Evolutionary conservation across 805 yeast species (phyloP).

Genomic region (Sugiyamaella qingdaonensis): DNA sequence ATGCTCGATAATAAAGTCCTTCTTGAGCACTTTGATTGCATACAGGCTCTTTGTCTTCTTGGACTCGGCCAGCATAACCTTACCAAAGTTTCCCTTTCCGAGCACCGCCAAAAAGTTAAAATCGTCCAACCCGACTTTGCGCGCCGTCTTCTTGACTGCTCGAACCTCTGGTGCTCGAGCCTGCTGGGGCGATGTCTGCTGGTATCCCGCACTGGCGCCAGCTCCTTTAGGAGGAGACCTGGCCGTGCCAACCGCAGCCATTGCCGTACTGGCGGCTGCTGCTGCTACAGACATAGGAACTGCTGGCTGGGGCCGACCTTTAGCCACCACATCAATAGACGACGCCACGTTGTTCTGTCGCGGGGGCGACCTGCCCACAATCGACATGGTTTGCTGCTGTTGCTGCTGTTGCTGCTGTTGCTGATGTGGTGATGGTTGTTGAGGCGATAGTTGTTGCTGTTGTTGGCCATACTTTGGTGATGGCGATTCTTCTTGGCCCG

Average conservation of each 20-base stretch:
- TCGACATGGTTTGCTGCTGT: constrained; percentile 3
- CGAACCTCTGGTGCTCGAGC: constrained; percentile 11
- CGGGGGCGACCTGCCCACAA: constrained; percentile 9
- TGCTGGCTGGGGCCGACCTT: not conserved
- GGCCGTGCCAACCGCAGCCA: not conserved
- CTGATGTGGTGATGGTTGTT: not conserved
- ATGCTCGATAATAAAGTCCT: constrained; percentile 90
- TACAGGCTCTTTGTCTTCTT: constrained; percentile 75
- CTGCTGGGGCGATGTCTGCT: constrained; percentile 10
- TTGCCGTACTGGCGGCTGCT: not conserved
- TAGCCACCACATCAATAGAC: not conserved
- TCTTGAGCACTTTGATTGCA: constrained; percentile 95
- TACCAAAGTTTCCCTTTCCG: constrained; percentile 98
- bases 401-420: constrained; percentile 11
- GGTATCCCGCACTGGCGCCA: not conserved
- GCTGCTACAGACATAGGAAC: not conserved
- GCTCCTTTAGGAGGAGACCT: not conserved
- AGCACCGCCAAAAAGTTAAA: constrained; percentile 90
- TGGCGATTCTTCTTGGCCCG: not conserved
- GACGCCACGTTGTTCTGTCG: not conserved
- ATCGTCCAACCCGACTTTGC: constrained; percentile 79
- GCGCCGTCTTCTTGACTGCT: constrained; percentile 10
- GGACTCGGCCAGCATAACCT: constrained; percentile 95
- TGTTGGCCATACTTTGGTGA: not conserved
- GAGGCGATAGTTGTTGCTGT: not conserved